Percentiles rank a stretch among this genome's conserved stretches.
These are phyloP conservation scores for Bromus sterilis DNA, from an alignment of 176 grass and related monocot species.

Conservation along the genomic window DNA sequence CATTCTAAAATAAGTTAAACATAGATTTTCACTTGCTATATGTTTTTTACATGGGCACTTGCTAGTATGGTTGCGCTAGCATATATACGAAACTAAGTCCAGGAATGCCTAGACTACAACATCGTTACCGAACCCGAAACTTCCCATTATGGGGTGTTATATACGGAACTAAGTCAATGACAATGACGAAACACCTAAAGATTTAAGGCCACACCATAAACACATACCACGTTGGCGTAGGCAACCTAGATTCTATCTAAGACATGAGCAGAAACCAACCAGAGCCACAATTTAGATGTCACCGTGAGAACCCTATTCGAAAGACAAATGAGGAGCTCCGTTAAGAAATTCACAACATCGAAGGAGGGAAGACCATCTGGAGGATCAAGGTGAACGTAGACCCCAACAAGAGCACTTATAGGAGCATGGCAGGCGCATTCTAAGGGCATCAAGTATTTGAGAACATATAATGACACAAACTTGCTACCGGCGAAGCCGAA, in stretches of 20 bases:
- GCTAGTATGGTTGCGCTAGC: too few relatives aligned
- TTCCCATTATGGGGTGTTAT: background rate
- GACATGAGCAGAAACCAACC: background rate
- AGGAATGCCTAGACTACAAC: too few relatives aligned
- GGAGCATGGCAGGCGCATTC: background rate
- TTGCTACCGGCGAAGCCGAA: background rate
- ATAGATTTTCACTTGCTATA: too few relatives aligned
- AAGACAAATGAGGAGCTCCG: too few relatives aligned
- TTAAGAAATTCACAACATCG: background rate
- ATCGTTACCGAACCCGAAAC: background rate
- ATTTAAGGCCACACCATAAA: background rate
- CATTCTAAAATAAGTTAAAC: too few relatives aligned
- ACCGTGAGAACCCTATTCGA: background rate
- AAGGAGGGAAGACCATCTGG: background rate
- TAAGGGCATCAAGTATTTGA: background rate
- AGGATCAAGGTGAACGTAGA: background rate
- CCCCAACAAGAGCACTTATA: background rate
- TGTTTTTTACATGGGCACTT: too few relatives aligned
- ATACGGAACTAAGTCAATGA: background rate
- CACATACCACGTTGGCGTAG: background rate
- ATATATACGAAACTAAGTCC: too few relatives aligned
- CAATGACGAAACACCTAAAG: background rate
- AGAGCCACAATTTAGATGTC: background rate
- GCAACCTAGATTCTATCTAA: background rate
- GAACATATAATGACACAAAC: background rate